phyloP scores from a whole-genome alignment of 306 rosid species.

The Cucurbita pepo region DNA sequence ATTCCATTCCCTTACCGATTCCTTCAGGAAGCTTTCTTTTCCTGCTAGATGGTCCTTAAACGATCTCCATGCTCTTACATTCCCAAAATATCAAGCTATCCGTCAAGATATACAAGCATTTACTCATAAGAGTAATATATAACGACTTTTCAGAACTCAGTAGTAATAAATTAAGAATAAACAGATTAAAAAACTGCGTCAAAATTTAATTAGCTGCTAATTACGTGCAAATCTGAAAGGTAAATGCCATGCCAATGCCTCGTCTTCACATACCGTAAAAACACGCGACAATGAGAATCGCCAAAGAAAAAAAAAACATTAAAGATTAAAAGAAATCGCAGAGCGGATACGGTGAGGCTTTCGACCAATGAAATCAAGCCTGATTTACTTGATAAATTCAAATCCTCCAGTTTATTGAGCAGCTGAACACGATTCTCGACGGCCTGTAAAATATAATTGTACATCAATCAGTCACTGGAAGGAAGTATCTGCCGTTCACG shows the following conservation, averaged over 20 bases:
- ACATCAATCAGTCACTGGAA: neutral
- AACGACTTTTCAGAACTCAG: too few relatives aligned
- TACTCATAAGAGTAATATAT: neutral
- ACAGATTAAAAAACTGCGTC: neutral
- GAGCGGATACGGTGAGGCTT: conserved; percentile 52
- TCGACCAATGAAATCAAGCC: conserved; percentile 30
- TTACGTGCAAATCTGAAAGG: neutral
- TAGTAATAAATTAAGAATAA: neutral
- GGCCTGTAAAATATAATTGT: conserved; percentile 17
- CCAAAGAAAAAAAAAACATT: neutral
- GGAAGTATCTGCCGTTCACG: neutral
- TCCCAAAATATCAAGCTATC: conserved; percentile 72
- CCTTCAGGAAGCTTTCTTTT: conserved; percentile 68
- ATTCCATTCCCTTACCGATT: conserved; percentile 60
- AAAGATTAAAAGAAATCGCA: neutral
- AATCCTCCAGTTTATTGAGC: conserved; percentile 28
- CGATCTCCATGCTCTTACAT: conserved; percentile 33
- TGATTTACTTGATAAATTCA: conserved; percentile 28
- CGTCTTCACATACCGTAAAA: neutral
- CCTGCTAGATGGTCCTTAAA: conserved; percentile 26
- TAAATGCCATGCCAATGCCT: neutral
- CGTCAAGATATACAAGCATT: conserved; percentile 36
- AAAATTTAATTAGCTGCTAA: neutral
- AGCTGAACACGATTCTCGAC: conserved; percentile 56
- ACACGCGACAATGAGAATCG: neutral